These are phyloP conservation scores for Podospora bellae-mahoneyi DNA, from an alignment of 495 filamentous ascomycete genomes.

Conservation along the genomic window DNA sequence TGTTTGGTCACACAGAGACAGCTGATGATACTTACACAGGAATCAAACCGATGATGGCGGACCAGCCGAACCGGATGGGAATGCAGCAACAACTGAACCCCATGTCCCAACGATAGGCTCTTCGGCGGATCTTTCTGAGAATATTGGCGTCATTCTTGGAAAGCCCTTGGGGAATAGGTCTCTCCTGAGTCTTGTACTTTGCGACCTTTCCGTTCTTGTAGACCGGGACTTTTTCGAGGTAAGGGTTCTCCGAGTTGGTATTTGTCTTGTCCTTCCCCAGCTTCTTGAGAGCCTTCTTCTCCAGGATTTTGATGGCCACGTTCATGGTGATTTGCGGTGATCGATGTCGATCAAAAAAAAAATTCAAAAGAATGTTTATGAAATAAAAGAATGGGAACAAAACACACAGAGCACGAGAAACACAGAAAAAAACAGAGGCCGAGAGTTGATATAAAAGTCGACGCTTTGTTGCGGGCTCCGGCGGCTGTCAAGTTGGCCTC, in stretches of 20 bases:
- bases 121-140: conserved; percentile 72
- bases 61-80: conserved; percentile 78
- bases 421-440: neutral
- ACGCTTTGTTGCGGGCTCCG: conserved; percentile 12
- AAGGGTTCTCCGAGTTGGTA: conserved; percentile 71
- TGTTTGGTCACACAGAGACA: neutral
- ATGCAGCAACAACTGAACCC: conserved; percentile 64
- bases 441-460: conserved; percentile 15
- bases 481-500: conserved; percentile 20
- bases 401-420: neutral
- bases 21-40: conserved; percentile 59
- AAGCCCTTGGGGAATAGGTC: conserved; percentile 66
- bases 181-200: conserved; percentile 64
- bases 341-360: conserved; percentile 12
- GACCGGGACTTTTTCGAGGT: conserved; percentile 69
- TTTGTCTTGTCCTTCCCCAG: conserved; percentile 64
- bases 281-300: conserved; percentile 65
- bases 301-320: conserved; percentile 48
- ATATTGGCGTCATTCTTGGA: conserved; percentile 75
- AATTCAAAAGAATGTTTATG: neutral
- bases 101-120: conserved; percentile 81
- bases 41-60: conserved; percentile 72
- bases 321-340: conserved; percentile 21
- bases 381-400: neutral
- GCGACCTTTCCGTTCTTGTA: conserved; percentile 53